phyloP scores from a whole-genome alignment of 768 basidiomycete species.

The Termitomyces sp. region DNA sequence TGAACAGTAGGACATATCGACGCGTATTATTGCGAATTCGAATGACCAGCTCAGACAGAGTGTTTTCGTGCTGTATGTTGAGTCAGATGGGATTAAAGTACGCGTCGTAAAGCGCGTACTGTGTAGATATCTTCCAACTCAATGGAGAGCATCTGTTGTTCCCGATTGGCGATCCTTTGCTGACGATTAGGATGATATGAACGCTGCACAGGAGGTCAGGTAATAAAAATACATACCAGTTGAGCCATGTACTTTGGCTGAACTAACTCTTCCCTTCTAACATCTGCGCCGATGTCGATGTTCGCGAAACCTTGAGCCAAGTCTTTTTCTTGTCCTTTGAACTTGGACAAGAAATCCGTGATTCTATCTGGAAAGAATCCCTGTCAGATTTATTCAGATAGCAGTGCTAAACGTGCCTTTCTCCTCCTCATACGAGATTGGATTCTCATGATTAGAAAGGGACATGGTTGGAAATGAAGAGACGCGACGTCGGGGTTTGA shows the following conservation, averaged over 20 bases:
- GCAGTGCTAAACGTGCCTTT: constrained; percentile 42
- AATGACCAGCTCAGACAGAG: constrained; percentile 67
- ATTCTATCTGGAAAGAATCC: constrained; percentile 52
- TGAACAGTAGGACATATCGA: constrained; percentile 87
- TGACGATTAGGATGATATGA: constrained; percentile 24
- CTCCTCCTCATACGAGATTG: constrained; percentile 68
- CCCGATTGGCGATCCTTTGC: constrained; percentile 93
- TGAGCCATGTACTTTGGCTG: constrained; percentile 79
- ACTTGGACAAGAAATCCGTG: constrained; percentile 65
- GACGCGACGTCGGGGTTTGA: constrained; percentile 35
- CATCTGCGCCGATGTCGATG: constrained; percentile 58
- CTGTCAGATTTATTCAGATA: constrained; percentile 1
- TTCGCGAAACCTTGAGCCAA: constrained; percentile 63
- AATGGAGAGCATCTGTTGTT: constrained; percentile 84
- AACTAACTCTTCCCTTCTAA: constrained; percentile 33
- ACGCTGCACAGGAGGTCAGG: constrained; percentile 24
- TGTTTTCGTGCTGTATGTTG: constrained; percentile 59
- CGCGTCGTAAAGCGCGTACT: constrained; percentile 35
- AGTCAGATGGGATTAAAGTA: constrained; percentile 10
- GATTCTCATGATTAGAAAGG: constrained; percentile 54
- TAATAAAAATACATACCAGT: constrained; percentile 51
- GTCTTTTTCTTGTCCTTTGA: constrained; percentile 62
- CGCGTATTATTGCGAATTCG: constrained; percentile 83
- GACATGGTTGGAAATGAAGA: constrained; percentile 49
- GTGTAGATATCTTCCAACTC: constrained; percentile 85